phyloP scores from a whole-genome alignment of 2,329 filamentous ascomycete species.

The Epichloe festucae region DNA sequence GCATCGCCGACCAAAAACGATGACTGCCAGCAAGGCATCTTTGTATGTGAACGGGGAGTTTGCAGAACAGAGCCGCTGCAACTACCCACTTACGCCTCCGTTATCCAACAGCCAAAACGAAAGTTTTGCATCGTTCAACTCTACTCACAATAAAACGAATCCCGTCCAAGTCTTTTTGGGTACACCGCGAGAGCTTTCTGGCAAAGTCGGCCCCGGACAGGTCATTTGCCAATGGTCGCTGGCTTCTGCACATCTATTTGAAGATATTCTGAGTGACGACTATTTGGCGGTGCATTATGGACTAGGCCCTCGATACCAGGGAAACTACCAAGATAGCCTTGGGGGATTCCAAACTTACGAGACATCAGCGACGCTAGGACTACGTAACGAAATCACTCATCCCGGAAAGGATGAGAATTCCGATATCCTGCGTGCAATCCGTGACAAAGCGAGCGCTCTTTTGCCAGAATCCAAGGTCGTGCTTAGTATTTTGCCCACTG shows the following conservation, averaged over 20 bases:
- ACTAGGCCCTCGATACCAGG: constrained; percentile 80
- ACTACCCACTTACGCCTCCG: constrained; percentile 69
- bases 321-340: constrained; percentile 92
- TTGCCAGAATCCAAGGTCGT: constrained; percentile 71
- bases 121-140: constrained; percentile 58
- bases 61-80: constrained; percentile 78
- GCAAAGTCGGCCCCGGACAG: constrained; percentile 57
- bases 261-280: constrained; percentile 81
- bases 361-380: constrained; percentile 77
- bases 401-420: constrained; percentile 83
- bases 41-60: constrained; percentile 91
- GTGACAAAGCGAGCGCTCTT: constrained; percentile 69
- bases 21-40: constrained; percentile 66
- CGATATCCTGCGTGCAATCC: constrained; percentile 80
- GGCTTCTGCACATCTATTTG: constrained; percentile 78
- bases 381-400: constrained; percentile 83
- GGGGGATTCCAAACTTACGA: constrained; percentile 90
- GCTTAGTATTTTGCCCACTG: constrained; percentile 69
- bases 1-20: constrained; percentile 65
- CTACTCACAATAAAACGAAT: constrained; percentile 40
- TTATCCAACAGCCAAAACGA: constrained; percentile 48
- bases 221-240: constrained; percentile 77
- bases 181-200: constrained; percentile 78
- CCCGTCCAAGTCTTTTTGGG: constrained; percentile 87
- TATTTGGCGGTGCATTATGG: constrained; percentile 82